Evolutionary conservation across 2,329 filamentous ascomycete species (phyloP).

Genomic region (Penicillium sp.): DNA sequence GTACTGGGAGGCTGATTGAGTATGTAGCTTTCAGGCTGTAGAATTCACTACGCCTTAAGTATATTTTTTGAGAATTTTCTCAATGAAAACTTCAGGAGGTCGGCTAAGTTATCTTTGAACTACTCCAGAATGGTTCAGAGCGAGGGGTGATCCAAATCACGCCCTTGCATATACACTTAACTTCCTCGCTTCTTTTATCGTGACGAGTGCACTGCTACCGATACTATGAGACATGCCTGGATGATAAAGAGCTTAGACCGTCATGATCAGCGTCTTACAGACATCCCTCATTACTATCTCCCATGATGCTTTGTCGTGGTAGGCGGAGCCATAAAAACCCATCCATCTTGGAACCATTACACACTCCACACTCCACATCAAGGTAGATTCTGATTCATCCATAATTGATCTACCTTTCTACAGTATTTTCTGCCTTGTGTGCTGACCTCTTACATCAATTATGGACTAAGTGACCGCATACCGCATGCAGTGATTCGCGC

Average conservation of each 20-base stretch:
- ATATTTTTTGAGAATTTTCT: no score
- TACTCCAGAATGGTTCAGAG: neutral
- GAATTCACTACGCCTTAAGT: neutral
- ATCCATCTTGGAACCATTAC: neutral
- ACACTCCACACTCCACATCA: slow-evolving; percentile 1
- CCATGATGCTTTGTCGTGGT: slow-evolving; percentile 1
- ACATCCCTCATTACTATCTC: neutral
- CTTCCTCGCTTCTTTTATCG: neutral
- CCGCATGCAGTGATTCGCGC: neutral
- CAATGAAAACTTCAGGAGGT: neutral
- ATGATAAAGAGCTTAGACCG: neutral
- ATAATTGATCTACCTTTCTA: neutral
- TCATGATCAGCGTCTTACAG: neutral
- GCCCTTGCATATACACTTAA: slow-evolving; percentile 6
- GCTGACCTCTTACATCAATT: neutral
- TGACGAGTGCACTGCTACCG: neutral
- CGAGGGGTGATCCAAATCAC: neutral
- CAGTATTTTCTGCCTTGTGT: neutral
- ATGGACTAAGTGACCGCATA: neutral
- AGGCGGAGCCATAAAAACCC: neutral
- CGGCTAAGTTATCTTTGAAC: neutral
- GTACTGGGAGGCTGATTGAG: neutral
- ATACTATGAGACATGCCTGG: neutral
- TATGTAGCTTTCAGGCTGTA: neutral
- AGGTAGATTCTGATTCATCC: neutral